A percentile compares a stretch with the other conserved stretches of the same genome.
These are phyloP conservation scores for Ricinus communis DNA, from an alignment of 345 rosid genomes.

Conservation along the genomic window DNA sequence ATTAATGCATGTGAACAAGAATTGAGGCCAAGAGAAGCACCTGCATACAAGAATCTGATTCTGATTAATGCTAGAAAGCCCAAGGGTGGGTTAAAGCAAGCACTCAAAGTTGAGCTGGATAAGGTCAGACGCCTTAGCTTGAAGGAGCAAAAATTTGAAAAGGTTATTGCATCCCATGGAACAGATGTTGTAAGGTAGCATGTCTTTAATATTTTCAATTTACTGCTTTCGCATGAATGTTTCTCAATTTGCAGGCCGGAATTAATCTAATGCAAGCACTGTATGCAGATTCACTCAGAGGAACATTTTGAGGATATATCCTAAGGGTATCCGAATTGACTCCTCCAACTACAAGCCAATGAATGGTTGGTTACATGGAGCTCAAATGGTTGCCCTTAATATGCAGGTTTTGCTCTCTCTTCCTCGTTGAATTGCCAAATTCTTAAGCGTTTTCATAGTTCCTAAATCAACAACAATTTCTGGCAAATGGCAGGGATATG, in stretches of 20 bases:
- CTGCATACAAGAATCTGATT: slow-evolving; percentile 30
- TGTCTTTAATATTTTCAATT: not conserved
- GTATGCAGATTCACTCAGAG: slow-evolving; percentile 37
- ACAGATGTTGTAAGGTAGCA: slow-evolving; percentile 25
- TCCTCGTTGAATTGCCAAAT: not conserved
- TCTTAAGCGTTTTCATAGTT: not conserved
- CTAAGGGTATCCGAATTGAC: slow-evolving; percentile 54
- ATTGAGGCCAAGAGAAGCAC: not conserved
- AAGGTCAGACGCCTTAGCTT: slow-evolving; percentile 36
- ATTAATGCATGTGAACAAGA: not conserved
- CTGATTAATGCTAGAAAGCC: slow-evolving; percentile 37
- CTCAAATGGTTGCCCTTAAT: slow-evolving; percentile 35
- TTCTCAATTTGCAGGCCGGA: too few relatives aligned
- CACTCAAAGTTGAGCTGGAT: slow-evolving; percentile 19
- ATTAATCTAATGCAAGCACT: slow-evolving; percentile 11
- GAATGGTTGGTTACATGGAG: slow-evolving; percentile 37
- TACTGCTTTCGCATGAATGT: not conserved
- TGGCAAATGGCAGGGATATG: slow-evolving; percentile 25
- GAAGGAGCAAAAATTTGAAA: slow-evolving; percentile 32
- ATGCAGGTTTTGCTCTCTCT: slow-evolving; percentile 26
- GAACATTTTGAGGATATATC: slow-evolving; percentile 54
- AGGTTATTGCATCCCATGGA: slow-evolving; percentile 26
- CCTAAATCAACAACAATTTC: not conserved
- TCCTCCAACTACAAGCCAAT: slow-evolving; percentile 64
- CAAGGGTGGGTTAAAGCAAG: slow-evolving; percentile 31